Base-by-base conservation (phyloP, 2,329 filamentous ascomycete species). In the Cladosporium sp. region DNA sequence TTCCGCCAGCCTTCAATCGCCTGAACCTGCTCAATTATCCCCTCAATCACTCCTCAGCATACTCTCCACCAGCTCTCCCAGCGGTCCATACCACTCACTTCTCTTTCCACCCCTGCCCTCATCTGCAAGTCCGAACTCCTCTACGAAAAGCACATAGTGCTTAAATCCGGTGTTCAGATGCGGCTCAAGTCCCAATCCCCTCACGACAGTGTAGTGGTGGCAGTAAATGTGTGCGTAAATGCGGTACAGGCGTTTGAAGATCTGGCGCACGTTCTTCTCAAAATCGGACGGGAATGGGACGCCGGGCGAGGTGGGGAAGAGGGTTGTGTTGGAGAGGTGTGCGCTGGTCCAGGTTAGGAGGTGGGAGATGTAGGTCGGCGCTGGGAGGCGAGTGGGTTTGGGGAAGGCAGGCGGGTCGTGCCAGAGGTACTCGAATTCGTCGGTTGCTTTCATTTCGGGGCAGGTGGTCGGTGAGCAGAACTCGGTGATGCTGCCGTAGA, bases 371-470 rank as follows among this genome's bases (percentile, higher is more conserved):
- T 99, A 99, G 69, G 92, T 90, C 9, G 94, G 94, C 2, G 94
- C 94, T 3, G 94, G 85, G 89, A 99, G 97, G 80, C 97, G 97
- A 62, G 95, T 99, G 19, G 94, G 94, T 61, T 91, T 88, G 77
- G 96, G 96, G 82, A 88, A 99, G 72, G 90, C 88, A 69, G 96
- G 92, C 62, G 83, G 89, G 76, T 99, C 93, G 78, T 99, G 94
- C 94, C 94, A 99, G 65, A 99, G 87, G 76, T 99, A 99, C 76
- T 99, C 94, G 75, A 97, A 99, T 88, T 99, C 94, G 78, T 99
- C 95, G 9, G 94, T 99, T n/a, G 94, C 94, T 77, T 99, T 99
- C 94, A 99, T 99, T 78, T 97, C 94, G 0, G 94, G 94, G 74
- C 94, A 99, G 64, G 92, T 92, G 73, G 94, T 89, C 34, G 94